Evolutionary conservation across 2,329 filamentous ascomycete genomes (phyloP), one percentile per base, ranked within the genome.

Genomic region (Zasmidium cellare): DNA sequence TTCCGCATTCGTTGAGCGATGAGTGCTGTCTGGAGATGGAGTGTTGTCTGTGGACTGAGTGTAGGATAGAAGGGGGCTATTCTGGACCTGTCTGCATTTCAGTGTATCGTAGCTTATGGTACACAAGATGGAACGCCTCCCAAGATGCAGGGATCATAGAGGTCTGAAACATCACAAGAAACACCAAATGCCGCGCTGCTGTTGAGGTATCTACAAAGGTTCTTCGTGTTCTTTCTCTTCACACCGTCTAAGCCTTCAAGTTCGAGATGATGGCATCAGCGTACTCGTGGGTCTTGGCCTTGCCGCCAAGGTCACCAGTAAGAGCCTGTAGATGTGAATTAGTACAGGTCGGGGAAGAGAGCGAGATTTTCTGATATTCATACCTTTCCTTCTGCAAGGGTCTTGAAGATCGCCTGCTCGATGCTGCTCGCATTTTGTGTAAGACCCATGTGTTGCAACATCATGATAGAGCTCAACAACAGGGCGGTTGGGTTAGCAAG

Each of bases 381-480:
- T 74, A 85, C 82, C 88, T 97, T 97, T 81, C 94, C 94, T 84
- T 99, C 92, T 60, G 92, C 89, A 67, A 99, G 85, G 61, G 92
- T 96, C 76, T 90, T 90, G 78, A 99, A 97, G 74, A 93, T 96
- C 67, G 94, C 94, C 78, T 86, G 89, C 84, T 97, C 91, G 74
- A 99, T 97, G 77, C 87, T 87, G 76, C 82, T 77, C 68, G 94
- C 94, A 76, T 97, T 87, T 64, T 91, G 84, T 77, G 81, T 87
- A 65, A 99, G 84, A 72, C 90, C 87, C 93, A 99, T 97, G 82
- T 99, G 94, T 79, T 94, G 88, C 84, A 99, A 81, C 94, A 99
- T 97, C 94, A 99, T 97, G 82, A 97, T 94, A 77, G 90, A 96
- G 78, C 86, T 91, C 73, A 97, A 89, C 66, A 99, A 87, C 69